Conservation (phyloP, 192 early-diverging fungal genomes). For the Coemansia sp. region DNA sequence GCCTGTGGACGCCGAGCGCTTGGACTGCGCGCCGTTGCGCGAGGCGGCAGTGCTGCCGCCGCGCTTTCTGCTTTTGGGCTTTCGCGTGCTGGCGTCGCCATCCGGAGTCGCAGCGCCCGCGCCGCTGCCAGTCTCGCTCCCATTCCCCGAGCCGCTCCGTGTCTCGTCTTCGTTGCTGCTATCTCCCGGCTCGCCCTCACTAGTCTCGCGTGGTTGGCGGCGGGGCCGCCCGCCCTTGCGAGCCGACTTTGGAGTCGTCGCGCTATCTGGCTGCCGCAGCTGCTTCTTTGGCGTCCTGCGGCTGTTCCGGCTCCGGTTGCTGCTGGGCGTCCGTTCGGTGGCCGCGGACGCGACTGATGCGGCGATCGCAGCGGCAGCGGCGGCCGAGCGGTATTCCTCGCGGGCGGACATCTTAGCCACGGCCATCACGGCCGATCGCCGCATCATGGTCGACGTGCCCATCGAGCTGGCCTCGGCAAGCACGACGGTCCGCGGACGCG, state of each 20-base stretch:
- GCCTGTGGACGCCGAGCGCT: not conserved
- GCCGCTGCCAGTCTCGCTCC: not conserved
- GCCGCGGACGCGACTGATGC: conserved; percentile 32
- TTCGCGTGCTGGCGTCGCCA: not conserved
- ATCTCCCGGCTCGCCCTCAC: not conserved
- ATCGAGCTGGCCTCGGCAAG: conserved; percentile 36
- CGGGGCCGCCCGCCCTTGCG: conserved; percentile 2
- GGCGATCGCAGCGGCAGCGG: conserved; percentile 38
- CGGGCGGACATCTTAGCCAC: conserved; percentile 50
- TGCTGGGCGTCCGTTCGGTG: not conserved
- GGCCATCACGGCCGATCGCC: conserved; percentile 47
- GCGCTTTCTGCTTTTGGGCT: not conserved
- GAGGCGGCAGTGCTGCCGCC: not conserved
- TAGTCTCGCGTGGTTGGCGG: not conserved
- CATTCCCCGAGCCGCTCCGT: not conserved
- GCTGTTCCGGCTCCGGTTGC: conserved; percentile 2
- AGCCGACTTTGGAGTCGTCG: not conserved
- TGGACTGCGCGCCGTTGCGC: not conserved
- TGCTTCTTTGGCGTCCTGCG: conserved; percentile 7
- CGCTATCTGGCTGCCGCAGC: not conserved
- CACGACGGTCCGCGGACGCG: conserved; percentile 39
- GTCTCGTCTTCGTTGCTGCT: not conserved
- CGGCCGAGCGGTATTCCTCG: conserved; percentile 40
- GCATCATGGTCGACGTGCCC: conserved; percentile 48
- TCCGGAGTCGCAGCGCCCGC: not conserved